A percentile compares a stretch with the other conserved stretches of the same genome.
Conservation (phyloP, 768 basidiomycete species). For the Calvatia gigantea region DNA sequence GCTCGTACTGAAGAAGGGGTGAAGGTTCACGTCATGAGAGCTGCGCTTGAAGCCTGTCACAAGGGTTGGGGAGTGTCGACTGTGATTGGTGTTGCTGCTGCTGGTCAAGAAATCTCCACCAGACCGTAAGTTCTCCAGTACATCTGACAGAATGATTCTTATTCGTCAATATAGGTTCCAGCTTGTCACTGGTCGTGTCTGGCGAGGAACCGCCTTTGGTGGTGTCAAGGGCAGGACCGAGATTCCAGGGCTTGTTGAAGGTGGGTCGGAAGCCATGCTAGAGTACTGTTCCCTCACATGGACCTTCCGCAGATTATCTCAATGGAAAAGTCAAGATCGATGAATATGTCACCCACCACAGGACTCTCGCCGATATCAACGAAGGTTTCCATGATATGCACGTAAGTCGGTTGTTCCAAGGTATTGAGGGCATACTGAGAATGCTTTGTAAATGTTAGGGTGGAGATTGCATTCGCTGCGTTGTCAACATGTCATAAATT, state of each 20-base stretch:
- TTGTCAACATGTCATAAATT: slow-evolving; percentile 79
- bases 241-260: slow-evolving; percentile 89
- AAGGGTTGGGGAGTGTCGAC: slow-evolving; percentile 99
- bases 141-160: slow-evolving; percentile 1
- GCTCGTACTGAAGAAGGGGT: background rate
- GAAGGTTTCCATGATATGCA: slow-evolving; percentile 96
- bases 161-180: slow-evolving; percentile 26
- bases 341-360: slow-evolving; percentile 92
- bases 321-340: slow-evolving; percentile 83
- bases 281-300: background rate
- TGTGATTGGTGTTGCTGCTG: slow-evolving; percentile 94
- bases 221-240: slow-evolving; percentile 98
- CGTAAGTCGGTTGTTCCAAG: slow-evolving; percentile 45
- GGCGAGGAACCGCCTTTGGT: slow-evolving; percentile 95
- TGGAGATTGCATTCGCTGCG: slow-evolving; percentile 91
- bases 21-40: slow-evolving; percentile 90
- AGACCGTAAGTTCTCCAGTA: slow-evolving; percentile 56
- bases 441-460: slow-evolving; percentile 36
- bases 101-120: slow-evolving; percentile 92
- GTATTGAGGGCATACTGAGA: slow-evolving; percentile 2
- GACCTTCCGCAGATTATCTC: slow-evolving; percentile 65
- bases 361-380: slow-evolving; percentile 72
- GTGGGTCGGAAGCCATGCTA: slow-evolving; percentile 32
- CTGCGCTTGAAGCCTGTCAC: slow-evolving; percentile 97
- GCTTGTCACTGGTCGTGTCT: slow-evolving; percentile 80